Evolutionary conservation across 2,329 filamentous ascomycete species (phyloP).

Genomic region (Thelonectria olida): DNA sequence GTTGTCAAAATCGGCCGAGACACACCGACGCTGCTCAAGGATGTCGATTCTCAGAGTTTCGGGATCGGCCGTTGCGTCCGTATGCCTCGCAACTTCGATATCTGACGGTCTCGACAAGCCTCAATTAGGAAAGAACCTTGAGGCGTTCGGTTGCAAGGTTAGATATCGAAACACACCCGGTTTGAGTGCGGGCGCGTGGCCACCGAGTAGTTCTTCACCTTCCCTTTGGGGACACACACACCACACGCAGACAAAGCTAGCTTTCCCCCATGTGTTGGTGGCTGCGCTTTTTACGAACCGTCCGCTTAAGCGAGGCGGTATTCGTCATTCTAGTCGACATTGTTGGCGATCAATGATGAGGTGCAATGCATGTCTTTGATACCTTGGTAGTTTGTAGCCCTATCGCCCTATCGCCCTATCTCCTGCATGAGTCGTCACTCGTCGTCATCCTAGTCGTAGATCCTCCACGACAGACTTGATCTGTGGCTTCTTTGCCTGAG

Average conservation of each 20-base stretch:
- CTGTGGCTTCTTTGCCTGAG: conserved; percentile 57
- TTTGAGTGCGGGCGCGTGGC: neutral
- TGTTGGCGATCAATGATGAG: conserved; percentile 29
- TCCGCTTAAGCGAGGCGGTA: conserved; percentile 4
- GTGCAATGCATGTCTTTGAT: conserved; percentile 26
- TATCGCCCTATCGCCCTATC: conserved; percentile 11
- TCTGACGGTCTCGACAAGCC: neutral
- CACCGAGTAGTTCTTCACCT: conserved; percentile 4
- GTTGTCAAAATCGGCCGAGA: too few relatives aligned
- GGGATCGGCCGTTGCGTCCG: too few relatives aligned
- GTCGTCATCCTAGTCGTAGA: conserved; percentile 48
- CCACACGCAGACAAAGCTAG: too few relatives aligned
- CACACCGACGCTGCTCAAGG: neutral
- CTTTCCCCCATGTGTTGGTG: neutral
- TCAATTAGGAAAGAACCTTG: too few relatives aligned
- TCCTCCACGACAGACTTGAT: conserved; percentile 54
- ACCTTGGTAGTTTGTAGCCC: conserved; percentile 16
- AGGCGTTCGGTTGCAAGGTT: too few relatives aligned
- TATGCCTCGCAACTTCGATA: too few relatives aligned
- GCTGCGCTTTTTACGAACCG: conserved; percentile 6
- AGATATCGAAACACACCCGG: neutral
- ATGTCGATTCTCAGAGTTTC: too few relatives aligned
- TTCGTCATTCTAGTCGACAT: conserved; percentile 11
- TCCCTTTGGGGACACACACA: conserved; percentile 6
- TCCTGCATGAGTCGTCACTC: conserved; percentile 13